These are phyloP conservation scores for Colletotrichum costaricense DNA, from an alignment of 2,329 filamentous ascomycete species.

Conservation along the genomic window DNA sequence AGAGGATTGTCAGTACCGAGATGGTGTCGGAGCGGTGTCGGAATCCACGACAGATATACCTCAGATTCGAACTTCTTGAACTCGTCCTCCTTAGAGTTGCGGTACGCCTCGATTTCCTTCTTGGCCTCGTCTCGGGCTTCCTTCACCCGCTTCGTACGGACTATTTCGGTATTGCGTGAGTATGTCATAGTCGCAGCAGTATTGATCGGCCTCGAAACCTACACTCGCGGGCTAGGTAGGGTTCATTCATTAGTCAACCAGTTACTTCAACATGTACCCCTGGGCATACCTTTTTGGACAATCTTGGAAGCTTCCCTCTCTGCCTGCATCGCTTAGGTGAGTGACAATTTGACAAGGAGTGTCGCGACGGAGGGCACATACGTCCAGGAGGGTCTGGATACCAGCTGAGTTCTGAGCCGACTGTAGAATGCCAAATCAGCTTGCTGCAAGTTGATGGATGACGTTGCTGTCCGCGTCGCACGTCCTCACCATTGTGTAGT, in stretches of 20 bases:
- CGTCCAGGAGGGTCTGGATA: constrained; percentile 98
- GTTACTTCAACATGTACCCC: not conserved
- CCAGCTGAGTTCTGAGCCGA: constrained; percentile 98
- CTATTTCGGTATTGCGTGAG: constrained; percentile 38
- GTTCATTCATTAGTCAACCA: not conserved
- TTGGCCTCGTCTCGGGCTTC: constrained; percentile 97
- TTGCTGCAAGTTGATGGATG: constrained; percentile 1
- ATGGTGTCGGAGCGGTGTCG: not conserved
- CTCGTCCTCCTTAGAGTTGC: constrained; percentile 88
- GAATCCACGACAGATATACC: constrained; percentile 48
- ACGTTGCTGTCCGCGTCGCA: constrained; percentile 1
- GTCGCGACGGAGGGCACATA: constrained; percentile 60
- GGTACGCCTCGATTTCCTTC: constrained; percentile 96
- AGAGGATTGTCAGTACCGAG: constrained; percentile 13
- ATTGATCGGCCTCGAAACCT: constrained; percentile 49
- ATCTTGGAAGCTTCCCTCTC: constrained; percentile 99
- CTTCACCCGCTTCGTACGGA: constrained; percentile 94
- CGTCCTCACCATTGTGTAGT: constrained; percentile 26
- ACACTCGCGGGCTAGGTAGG: constrained; percentile 84
- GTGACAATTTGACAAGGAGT: not conserved
- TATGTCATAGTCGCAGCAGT: not conserved
- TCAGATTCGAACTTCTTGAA: constrained; percentile 93
- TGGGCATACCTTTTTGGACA: constrained; percentile 86
- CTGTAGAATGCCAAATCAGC: constrained; percentile 57
- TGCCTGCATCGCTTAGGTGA: constrained; percentile 67